Evolutionary conservation across 1,139 yeast species (phyloP), one percentile per base, ranked within the genome.

Genomic region (Ogataea hybrid): DNA sequence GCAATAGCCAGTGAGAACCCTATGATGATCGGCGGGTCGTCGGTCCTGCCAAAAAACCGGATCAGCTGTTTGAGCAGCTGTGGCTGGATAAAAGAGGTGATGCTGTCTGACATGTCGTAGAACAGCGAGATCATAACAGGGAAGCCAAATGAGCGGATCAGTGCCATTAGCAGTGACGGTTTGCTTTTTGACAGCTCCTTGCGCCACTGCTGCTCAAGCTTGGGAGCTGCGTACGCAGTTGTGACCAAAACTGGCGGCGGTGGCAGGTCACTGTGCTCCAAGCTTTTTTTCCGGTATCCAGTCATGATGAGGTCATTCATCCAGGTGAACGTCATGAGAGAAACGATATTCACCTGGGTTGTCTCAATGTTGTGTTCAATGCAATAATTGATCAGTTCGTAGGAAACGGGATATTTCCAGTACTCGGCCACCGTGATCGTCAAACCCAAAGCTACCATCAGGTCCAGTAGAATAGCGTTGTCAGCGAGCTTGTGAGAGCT

Each of bases 271-370:
- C 72, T 69, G 28, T 73, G 70, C 14, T 73, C 73, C 7, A 75
- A 64, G 5, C 77, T 68, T 46, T 71, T 70, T 32, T 70, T 70
- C 10, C 59, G 57, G 45, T 76, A 75, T 0, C 83, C 77, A 41
- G 71, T 71, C 20, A 58, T 54, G 28, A 81, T 72, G 45, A 81
- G 55, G 1, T 64, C 66, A 52, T 79, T 80, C 82, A 81, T 77
- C 85, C 85, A 80, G 7, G 75, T 66, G 50, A 77, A 80, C 0
- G 84, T 77, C 22, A 77, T 53, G 33, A 64, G 61, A 4, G 81
- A 75, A 16, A 78, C 53, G n/a, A 77, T 51, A 50, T 79, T 75
- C 2, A 79, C 75, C 2, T 62, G 61, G n/a, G 61, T 52, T 6
- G 70, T 57, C 27, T 54, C 56, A 7, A 46, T 34, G 6, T 49